Evolutionary conservation across 2,329 filamentous ascomycete genomes (phyloP).

Genomic region (Conoideocrella luteorostrata): DNA sequence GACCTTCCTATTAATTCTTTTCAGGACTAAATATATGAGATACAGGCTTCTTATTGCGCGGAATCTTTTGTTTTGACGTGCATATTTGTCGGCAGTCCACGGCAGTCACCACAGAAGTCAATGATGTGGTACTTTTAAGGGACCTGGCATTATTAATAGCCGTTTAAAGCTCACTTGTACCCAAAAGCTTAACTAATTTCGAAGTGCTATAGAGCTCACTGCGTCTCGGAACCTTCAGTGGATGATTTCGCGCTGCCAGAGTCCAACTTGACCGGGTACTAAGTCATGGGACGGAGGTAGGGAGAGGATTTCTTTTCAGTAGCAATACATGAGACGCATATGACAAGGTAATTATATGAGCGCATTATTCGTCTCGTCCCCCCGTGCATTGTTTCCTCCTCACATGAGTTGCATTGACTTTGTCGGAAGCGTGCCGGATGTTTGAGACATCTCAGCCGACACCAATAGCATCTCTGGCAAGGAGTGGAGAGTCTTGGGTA

Average conservation of each 20-base stretch:
- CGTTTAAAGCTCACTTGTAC: no score
- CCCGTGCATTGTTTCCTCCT: constrained; percentile 7
- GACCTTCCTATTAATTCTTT: no score
- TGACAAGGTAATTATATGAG: not conserved
- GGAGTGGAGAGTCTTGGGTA: not conserved
- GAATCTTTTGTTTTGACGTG: constrained; percentile 8
- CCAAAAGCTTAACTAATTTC: no score
- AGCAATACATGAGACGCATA: not conserved
- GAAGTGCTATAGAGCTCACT: no score
- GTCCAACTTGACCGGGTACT: no score
- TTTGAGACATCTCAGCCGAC: not conserved
- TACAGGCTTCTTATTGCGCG: constrained; percentile 1
- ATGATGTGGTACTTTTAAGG: constrained; percentile 6
- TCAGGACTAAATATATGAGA: not conserved
- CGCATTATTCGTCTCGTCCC: not conserved
- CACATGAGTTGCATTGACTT: constrained; percentile 7
- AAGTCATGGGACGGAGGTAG: no score
- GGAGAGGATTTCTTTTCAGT: no score
- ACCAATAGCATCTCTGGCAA: constrained; percentile 1
- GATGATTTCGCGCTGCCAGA: no score
- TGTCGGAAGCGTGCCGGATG: not conserved
- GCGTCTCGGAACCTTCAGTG: no score
- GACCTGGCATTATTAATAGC: not conserved
- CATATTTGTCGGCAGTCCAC: constrained; percentile 12
- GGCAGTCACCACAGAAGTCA: constrained; percentile 13